Evolutionary conservation across 202 grass and related monocot genomes (phyloP).

Genomic region (Zoysia matrella): DNA sequence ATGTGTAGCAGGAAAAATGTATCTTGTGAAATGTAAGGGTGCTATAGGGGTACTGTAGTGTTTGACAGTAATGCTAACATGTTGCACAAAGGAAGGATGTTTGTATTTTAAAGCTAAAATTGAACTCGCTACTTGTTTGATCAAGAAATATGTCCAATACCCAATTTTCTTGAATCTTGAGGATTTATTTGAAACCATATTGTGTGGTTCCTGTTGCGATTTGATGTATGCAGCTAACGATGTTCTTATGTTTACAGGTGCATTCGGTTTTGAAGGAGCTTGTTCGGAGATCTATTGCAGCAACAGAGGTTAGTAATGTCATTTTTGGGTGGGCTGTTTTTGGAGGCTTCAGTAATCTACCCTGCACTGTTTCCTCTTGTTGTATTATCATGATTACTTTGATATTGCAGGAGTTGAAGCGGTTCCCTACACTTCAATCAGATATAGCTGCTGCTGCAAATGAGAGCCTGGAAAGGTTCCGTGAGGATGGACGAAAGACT

Average conservation of each 20-base stretch:
- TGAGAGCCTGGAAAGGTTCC: constrained; percentile 92
- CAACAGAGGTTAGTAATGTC: constrained; percentile 77
- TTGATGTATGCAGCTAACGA: not conserved
- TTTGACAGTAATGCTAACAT: constrained; percentile 8
- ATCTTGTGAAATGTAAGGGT: too few species aligned
- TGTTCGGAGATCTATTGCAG: constrained; percentile 85
- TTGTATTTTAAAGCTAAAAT: not conserved
- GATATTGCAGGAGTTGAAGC: constrained; percentile 79
- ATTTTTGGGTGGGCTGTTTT: not conserved
- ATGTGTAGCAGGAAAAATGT: not conserved
- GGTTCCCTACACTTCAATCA: constrained; percentile 95
- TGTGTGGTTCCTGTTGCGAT: too few species aligned
- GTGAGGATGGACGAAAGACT: constrained; percentile 88
- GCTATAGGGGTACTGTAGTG: not conserved
- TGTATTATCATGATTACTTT: constrained; percentile 14
- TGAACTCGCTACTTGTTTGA: not conserved
- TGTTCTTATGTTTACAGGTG: constrained; percentile 62
- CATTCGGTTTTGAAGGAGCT: constrained; percentile 98
- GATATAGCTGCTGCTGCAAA: constrained; percentile 98
- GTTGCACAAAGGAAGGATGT: not conserved
- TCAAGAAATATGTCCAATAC: constrained; percentile 24
- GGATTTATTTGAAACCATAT: too few species aligned
- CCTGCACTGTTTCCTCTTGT: constrained; percentile 19
- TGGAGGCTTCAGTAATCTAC: not conserved
- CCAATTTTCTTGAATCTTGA: too few species aligned